A percentile compares a stretch with the other conserved stretches of the same genome.
Conservation (phyloP, 345 rosid species). For the Theobroma cacao region DNA sequence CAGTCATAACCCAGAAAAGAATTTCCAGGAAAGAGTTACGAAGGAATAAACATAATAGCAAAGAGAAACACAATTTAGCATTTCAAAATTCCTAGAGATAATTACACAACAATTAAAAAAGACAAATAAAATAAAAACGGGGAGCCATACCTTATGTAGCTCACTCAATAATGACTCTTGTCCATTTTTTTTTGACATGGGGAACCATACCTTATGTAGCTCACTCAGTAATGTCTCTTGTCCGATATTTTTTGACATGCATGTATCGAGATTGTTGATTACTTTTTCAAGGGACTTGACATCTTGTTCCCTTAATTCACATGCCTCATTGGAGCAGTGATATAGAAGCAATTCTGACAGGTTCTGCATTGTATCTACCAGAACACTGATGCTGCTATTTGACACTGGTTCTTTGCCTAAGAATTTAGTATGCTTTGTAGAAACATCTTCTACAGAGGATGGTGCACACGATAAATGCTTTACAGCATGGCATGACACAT, state of each 20-base stretch:
- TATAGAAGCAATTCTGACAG: conserved; percentile 69
- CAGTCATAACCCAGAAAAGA: conserved; percentile 4
- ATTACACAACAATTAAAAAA: not conserved
- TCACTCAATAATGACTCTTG: conserved; percentile 31
- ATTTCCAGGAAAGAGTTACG: not conserved
- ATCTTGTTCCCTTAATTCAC: conserved; percentile 53
- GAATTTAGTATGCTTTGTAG: conserved; percentile 22
- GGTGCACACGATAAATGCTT: conserved; percentile 32
- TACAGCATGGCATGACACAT: conserved; percentile 37
- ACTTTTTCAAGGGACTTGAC: conserved; percentile 52
- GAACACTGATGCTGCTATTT: conserved; percentile 27
- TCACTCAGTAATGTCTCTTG: conserved; percentile 32
- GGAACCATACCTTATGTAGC: conserved; percentile 45
- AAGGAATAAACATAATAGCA: not conserved
- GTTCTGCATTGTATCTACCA: conserved; percentile 56
- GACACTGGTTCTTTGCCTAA: conserved; percentile 23
- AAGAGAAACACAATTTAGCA: not conserved
- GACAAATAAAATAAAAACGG: conserved; percentile 4
- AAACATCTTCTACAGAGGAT: conserved; percentile 35
- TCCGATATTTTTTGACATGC: conserved; percentile 41
- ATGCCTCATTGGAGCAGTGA: conserved; percentile 52
- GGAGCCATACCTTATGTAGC: conserved; percentile 45
- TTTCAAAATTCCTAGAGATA: not conserved
- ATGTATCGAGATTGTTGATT: conserved; percentile 53
- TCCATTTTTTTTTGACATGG: too few relatives aligned